Conservation (phyloP, 2,329 filamentous ascomycete species). For the Calonectria hongkongensis region DNA sequence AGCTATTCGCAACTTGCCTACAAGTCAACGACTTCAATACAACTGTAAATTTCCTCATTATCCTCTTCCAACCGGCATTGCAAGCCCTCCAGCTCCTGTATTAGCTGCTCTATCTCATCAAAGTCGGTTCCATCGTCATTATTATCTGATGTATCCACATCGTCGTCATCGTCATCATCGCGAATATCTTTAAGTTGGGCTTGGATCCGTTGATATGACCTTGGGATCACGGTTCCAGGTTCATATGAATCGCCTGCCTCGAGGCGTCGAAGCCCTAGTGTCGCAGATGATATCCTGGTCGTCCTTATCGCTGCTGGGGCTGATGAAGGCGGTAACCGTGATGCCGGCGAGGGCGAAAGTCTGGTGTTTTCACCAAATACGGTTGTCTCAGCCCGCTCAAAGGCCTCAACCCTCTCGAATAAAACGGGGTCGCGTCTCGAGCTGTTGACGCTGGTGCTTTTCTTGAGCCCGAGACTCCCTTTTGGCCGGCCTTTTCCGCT, state of each 20-base stretch:
- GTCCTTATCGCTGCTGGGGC: not conserved
- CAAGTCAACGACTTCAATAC: too few species aligned
- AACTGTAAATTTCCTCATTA: too few species aligned
- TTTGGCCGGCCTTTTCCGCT: constrained; percentile 8
- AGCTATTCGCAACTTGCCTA: too few species aligned
- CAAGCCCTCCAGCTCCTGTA: too few species aligned
- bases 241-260: not conserved
- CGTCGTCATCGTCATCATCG: not conserved
- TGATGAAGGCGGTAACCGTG: not conserved
- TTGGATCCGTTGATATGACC: not conserved
- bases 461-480: too few species aligned
- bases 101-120: too few species aligned
- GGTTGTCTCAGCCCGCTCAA: not conserved
- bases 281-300: not conserved
- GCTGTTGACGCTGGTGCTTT: too few species aligned
- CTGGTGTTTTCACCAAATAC: too few species aligned
- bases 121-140: too few species aligned
- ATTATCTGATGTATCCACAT: too few species aligned
- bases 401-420: not conserved
- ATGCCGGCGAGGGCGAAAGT: too few species aligned
- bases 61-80: too few species aligned
- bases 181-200: not conserved
- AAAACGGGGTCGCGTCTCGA: not conserved
- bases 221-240: not conserved
- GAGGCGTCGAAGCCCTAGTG: not conserved